These are phyloP conservation scores for Chimonanthus salicifolius DNA, from an alignment of 164 flowering plant species.

Conservation along the genomic window DNA sequence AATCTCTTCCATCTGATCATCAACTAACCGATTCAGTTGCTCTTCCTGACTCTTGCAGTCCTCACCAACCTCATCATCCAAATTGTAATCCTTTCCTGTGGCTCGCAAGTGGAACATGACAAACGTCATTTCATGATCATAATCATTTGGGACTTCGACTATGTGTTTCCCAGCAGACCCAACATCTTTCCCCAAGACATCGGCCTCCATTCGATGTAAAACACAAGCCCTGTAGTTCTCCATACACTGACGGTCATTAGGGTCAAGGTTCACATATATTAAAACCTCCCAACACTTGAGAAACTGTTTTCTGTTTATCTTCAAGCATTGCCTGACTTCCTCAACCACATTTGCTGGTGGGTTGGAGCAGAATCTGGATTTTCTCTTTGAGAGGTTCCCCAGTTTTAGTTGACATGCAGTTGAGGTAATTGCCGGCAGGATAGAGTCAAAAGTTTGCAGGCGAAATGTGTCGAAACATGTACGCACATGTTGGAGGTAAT, in stretches of 20 bases:
- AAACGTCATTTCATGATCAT: constrained; percentile 69
- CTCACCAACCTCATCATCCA: constrained; percentile 31
- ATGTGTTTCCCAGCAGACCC: constrained; percentile 54
- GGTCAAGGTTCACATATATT: constrained; percentile 61
- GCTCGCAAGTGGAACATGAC: constrained; percentile 54
- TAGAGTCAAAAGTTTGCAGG: constrained; percentile 35
- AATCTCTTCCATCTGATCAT: constrained; percentile 65
- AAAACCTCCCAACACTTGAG: constrained; percentile 90
- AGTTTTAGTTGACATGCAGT: constrained; percentile 28
- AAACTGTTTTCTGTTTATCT: constrained; percentile 87
- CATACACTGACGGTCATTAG: constrained; percentile 37
- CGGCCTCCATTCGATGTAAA: constrained; percentile 45
- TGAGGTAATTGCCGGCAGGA: constrained; percentile 14
- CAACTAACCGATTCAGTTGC: constrained; percentile 61
- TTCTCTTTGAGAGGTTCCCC: constrained; percentile 51
- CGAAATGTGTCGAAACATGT: constrained; percentile 58
- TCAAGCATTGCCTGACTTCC: constrained; percentile 51
- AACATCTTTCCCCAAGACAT: constrained; percentile 68
- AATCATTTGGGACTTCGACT: constrained; percentile 59
- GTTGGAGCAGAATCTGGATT: constrained; percentile 22
- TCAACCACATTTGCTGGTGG: constrained; percentile 54
- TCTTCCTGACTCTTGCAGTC: constrained; percentile 51
- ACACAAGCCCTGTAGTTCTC: constrained; percentile 53
- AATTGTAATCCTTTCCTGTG: constrained; percentile 21
- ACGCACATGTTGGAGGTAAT: constrained; percentile 73